These are phyloP conservation scores for Fusarium chlamydosporum DNA, from an alignment of 2,329 filamentous ascomycete genomes.

Conservation along the genomic window DNA sequence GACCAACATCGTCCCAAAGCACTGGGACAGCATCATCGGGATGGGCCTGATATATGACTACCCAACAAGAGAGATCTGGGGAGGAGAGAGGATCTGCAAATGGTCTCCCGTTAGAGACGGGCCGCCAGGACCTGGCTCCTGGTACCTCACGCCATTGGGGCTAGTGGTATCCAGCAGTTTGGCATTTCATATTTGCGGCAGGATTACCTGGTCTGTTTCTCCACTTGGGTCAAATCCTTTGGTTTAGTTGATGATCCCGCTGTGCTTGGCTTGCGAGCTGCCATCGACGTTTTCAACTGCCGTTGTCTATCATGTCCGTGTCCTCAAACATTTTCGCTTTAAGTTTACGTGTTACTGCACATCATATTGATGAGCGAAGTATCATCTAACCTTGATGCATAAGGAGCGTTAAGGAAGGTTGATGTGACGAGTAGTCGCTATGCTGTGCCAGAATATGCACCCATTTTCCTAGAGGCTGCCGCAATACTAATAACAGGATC, in stretches of 20 bases:
- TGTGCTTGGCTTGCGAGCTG: background rate
- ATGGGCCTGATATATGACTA: background rate
- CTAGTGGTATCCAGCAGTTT: background rate
- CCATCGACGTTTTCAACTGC: too few species aligned
- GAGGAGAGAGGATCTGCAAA: constrained; percentile 1
- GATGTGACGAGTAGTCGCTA: too few species aligned
- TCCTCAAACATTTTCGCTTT: too few species aligned
- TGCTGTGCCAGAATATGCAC: too few species aligned
- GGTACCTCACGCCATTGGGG: constrained; percentile 3
- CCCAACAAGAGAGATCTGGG: background rate
- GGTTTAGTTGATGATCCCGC: background rate
- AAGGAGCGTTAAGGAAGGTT: too few species aligned
- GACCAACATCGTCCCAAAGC: background rate
- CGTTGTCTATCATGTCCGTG: too few species aligned
- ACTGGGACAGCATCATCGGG: background rate
- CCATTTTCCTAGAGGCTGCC: too few species aligned
- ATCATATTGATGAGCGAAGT: too few species aligned
- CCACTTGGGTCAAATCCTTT: background rate
- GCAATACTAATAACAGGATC: too few species aligned
- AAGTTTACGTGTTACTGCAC: too few species aligned
- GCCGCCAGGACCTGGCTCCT: constrained; percentile 3
- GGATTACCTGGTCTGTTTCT: background rate
- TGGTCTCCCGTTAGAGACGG: background rate
- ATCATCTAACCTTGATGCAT: too few species aligned
- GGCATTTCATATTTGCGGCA: background rate